phyloP scores from a whole-genome alignment of 2,329 filamentous ascomycete genomes.

The Cryphonectria nitschkei region DNA sequence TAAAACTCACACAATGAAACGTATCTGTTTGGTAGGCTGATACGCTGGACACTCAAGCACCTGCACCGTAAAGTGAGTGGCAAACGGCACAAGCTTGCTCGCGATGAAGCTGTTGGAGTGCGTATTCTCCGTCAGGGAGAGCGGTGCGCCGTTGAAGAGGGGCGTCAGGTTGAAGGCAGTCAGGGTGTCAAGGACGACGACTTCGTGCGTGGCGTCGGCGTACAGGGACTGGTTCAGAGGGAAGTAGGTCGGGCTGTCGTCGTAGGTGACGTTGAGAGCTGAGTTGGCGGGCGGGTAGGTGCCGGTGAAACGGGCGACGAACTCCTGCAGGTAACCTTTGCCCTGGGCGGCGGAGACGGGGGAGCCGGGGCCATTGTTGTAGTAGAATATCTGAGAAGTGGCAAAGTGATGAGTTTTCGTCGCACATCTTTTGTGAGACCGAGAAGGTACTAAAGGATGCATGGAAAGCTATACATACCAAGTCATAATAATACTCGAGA shows the following conservation, averaged over 20 bases:
- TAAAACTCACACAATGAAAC: slow-evolving; percentile 41
- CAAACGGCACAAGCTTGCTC: slow-evolving; percentile 40
- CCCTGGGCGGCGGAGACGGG: slow-evolving; percentile 40
- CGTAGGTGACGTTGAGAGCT: slow-evolving; percentile 40
- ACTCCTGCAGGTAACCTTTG: slow-evolving; percentile 40
- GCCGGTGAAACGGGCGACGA: slow-evolving; percentile 38
- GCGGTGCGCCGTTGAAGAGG: slow-evolving; percentile 37
- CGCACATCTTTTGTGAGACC: neutral
- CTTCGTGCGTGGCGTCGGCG: slow-evolving; percentile 48
- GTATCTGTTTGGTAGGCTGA: slow-evolving; percentile 38
- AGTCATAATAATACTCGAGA: slow-evolving; percentile 48
- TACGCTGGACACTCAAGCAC: slow-evolving; percentile 40
- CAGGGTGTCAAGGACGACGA: slow-evolving; percentile 39
- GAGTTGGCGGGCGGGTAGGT: slow-evolving; percentile 37
- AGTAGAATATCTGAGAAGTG: slow-evolving; percentile 36
- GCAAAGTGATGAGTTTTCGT: neutral
- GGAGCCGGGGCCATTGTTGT: slow-evolving; percentile 39
- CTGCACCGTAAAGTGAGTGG: slow-evolving; percentile 39
- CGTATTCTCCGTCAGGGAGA: slow-evolving; percentile 31
- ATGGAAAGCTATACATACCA: slow-evolving; percentile 32
- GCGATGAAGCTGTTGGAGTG: slow-evolving; percentile 36
- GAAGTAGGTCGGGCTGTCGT: slow-evolving; percentile 46
- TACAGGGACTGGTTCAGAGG: slow-evolving; percentile 48
- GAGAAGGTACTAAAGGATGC: slow-evolving; percentile 37
- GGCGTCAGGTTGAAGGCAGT: slow-evolving; percentile 40